Evolutionary conservation across 208 protist genomes (phyloP).

Genomic region (Leishmania martiniquensis): DNA sequence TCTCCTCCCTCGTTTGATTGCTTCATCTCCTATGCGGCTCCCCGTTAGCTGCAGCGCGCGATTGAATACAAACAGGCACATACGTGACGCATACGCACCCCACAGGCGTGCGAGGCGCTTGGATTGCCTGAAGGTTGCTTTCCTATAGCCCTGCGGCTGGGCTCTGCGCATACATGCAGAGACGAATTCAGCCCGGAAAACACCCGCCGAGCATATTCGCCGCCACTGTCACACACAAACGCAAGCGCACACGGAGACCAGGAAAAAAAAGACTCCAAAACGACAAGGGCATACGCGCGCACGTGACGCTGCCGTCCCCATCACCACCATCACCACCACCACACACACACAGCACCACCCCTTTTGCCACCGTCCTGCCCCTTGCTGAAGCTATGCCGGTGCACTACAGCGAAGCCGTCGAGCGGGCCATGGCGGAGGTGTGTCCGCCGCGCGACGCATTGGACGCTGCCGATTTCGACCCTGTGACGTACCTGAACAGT

Average conservation of each 20-base stretch:
- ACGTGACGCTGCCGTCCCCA: no score
- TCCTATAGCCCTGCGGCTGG: not conserved
- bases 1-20: not conserved
- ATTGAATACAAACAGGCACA: not conserved
- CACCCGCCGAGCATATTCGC: not conserved
- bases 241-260: not conserved
- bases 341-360: no score
- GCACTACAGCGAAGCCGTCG: slow-evolving; percentile 74
- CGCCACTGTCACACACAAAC: not conserved
- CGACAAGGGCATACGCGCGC: no score
- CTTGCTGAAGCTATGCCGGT: slow-evolving; percentile 36
- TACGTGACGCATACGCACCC: not conserved
- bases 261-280: no score
- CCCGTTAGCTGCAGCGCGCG: not conserved
- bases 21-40: not conserved
- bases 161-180: not conserved
- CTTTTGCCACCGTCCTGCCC: not conserved
- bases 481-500: slow-evolving; percentile 94
- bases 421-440: slow-evolving; percentile 81
- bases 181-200: not conserved
- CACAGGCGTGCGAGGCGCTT: not conserved
- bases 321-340: no score
- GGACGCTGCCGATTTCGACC: slow-evolving; percentile 89
- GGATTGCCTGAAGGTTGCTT: not conserved
- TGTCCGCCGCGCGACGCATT: slow-evolving; percentile 80